Conservation (phyloP, 139 green algal genomes). For the Closterium sp. region DNA sequence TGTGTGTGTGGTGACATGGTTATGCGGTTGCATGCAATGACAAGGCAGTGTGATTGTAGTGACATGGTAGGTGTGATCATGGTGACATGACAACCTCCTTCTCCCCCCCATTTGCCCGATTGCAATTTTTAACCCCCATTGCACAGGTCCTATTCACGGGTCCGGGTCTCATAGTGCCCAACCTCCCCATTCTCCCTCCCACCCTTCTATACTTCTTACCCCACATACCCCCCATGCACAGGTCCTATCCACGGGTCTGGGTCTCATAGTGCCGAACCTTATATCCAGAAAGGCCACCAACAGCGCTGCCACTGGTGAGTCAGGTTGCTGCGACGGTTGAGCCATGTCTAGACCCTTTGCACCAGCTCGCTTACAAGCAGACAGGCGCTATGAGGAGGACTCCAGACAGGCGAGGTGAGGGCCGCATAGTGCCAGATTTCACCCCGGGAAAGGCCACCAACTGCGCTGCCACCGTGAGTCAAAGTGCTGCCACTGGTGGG, state of each 20-base stretch:
- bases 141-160: neutral
- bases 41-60: too few relatives aligned
- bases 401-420: too few relatives aligned
- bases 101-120: neutral
- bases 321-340: too few relatives aligned
- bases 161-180: neutral
- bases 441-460: slow-evolving; percentile 53
- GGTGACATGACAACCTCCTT: neutral
- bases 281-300: slow-evolving; percentile 53
- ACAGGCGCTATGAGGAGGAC: too few relatives aligned
- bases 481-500: neutral
- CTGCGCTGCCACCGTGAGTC: slow-evolving; percentile 36
- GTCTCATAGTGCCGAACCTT: slow-evolving; percentile 60
- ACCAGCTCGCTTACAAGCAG: too few relatives aligned
- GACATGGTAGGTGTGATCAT: too few relatives aligned
- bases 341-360: too few relatives aligned
- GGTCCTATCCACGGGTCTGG: slow-evolving; percentile 51
- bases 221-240: neutral
- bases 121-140: neutral
- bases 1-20: too few relatives aligned
- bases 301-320: slow-evolving; percentile 44
- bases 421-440: slow-evolving; percentile 58
- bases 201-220: neutral
- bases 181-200: neutral
- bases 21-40: too few relatives aligned